phyloP scores from a whole-genome alignment of 2,329 filamentous ascomycete species.

The Fusarium sp. region DNA sequence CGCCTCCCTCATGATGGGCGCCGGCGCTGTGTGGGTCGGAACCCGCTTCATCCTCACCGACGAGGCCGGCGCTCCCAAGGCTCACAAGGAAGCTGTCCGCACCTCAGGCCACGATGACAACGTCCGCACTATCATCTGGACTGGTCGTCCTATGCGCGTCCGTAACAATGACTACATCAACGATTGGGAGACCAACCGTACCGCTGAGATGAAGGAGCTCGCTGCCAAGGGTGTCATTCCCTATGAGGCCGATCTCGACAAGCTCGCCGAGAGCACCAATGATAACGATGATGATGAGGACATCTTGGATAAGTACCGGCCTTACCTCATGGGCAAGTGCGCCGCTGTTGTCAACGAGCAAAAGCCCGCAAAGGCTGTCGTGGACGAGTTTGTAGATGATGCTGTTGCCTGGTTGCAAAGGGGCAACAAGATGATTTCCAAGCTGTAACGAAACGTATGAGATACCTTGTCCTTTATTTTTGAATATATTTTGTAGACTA shows the following conservation, averaged over 20 bases:
- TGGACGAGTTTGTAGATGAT: conserved; percentile 93
- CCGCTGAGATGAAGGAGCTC: conserved; percentile 91
- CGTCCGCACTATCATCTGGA: conserved; percentile 98
- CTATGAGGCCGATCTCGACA: conserved; percentile 94
- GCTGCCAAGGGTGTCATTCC: conserved; percentile 91
- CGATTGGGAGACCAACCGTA: conserved; percentile 96
- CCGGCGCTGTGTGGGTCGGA: conserved; percentile 94
- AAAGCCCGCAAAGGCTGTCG: conserved; percentile 90
- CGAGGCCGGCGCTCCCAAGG: conserved; percentile 92
- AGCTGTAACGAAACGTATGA: conserved; percentile 69
- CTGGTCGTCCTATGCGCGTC: conserved; percentile 93
- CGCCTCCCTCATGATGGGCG: conserved; percentile 92
- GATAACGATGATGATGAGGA: conserved; percentile 84
- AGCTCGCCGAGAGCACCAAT: conserved; percentile 75
- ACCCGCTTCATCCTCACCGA: conserved; percentile 95
- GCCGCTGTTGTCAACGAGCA: conserved; percentile 94
- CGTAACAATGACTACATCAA: conserved; percentile 93
- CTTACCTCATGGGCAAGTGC: conserved; percentile 97
- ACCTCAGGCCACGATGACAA: conserved; percentile 97
- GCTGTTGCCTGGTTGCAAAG: conserved; percentile 80
- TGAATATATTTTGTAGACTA: conserved; percentile 46
- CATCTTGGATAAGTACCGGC: conserved; percentile 89
- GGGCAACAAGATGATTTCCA: conserved; percentile 78
- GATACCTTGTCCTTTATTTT: conserved; percentile 26
- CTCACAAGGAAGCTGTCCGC: conserved; percentile 95